phyloP scores from a whole-genome alignment of 768 basidiomycete species.

The Phylloporus arenicola region DNA sequence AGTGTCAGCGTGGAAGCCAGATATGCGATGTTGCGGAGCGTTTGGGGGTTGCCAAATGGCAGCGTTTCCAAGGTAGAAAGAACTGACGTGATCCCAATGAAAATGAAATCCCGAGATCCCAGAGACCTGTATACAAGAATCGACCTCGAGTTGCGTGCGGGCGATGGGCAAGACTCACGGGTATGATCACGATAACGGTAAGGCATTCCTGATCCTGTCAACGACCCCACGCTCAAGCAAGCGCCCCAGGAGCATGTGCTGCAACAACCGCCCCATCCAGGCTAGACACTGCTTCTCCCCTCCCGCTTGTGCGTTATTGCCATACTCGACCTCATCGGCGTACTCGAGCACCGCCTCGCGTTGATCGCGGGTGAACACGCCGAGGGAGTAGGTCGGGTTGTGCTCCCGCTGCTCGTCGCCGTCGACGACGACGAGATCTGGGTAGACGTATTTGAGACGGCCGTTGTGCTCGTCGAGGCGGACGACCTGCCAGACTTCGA shows the following conservation, averaged over 20 bases:
- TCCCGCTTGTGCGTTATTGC: background rate
- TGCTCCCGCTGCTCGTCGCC: conserved; percentile 4
- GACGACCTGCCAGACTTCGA: conserved; percentile 25
- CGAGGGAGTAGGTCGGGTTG: conserved; percentile 13
- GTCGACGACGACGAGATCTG: conserved; percentile 25
- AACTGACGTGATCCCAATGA: too few relatives aligned
- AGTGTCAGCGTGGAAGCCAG: too few relatives aligned
- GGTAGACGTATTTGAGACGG: conserved; percentile 21
- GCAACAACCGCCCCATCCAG: conserved; percentile 20
- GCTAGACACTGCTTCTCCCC: conserved; percentile 5
- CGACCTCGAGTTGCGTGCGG: background rate
- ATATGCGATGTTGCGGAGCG: too few relatives aligned
- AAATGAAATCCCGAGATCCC: background rate
- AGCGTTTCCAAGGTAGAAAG: too few relatives aligned
- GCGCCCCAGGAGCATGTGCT: conserved; percentile 9
- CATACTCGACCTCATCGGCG: conserved; percentile 24
- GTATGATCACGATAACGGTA: conserved; percentile 8
- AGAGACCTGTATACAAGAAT: background rate
- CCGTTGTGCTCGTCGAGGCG: conserved; percentile 16
- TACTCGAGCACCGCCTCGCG: conserved; percentile 23
- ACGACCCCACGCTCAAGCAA: conserved; percentile 12
- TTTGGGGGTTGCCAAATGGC: too few relatives aligned
- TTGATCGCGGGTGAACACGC: conserved; percentile 19
- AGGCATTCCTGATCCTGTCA: conserved; percentile 6
- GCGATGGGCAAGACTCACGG: background rate